Evolutionary conservation across 2,329 filamentous ascomycete genomes (phyloP), one percentile per base, ranked within the genome.

Genomic region (Scytalidium sp.): DNA sequence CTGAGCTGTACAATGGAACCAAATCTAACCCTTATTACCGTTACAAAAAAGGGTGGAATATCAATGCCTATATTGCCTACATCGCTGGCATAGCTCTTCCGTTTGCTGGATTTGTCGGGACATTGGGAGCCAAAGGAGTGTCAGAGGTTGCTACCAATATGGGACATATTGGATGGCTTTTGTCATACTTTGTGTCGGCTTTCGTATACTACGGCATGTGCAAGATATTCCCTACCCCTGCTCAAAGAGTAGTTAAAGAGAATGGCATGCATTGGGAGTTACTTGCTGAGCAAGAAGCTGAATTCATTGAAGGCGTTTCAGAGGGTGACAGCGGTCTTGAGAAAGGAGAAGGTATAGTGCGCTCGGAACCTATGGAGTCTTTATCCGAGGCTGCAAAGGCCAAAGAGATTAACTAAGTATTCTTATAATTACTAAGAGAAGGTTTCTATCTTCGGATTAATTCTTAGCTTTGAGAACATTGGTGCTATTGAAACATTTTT

Each of bases 221-320:
- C 54, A 45, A 42, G 19, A 42, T 69, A 13, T 67, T 63, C 58
- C 65, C 66, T 13, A 67, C 64, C 2, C 20, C 54, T 25, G 64
- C 60, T 21, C 61, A 64, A 49, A 58, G 52, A 29, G 43, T 59
- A 3, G 52, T 65, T 25, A 58, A 55, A 41, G 50, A 64, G 49
- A 53, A 56, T 46, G 59, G 55, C 2, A 49, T 63, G 13, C 46
- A 51, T 1, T 64, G 45, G 45, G 45, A 47, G 17, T 19, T 19
- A 25, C 22, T 45, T 19, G 21, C 43, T 20, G 64, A 68, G 11
- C 71, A 76, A 56, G 67, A 27, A 13, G 7, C 25, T 7, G 25
- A 27, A 27, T 27, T 27, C 13, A 27, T 27, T 27, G 25, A 27
- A 27, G 25, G 25, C 13, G 7, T 27, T 27, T 13, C 25, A 7